These are phyloP conservation scores for Agapanthus africanus DNA, from an alignment of 106 monocot genomes.

Conservation along the genomic window DNA sequence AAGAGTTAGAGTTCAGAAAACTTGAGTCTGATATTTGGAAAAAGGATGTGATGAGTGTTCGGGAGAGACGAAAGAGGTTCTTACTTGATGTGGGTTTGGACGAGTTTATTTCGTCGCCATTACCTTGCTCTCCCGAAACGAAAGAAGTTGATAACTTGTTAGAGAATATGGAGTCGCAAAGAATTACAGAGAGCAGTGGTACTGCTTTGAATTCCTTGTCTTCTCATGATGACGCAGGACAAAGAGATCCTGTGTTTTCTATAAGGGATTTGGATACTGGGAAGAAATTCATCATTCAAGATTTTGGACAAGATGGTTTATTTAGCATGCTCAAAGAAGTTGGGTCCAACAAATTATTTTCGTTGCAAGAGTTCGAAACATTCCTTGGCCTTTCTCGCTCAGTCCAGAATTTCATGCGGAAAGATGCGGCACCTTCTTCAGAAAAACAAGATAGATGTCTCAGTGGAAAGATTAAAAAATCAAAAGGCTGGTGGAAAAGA, in stretches of 20 bases:
- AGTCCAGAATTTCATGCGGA: conserved; percentile 29
- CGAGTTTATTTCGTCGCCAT: conserved; percentile 15
- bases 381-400: conserved; percentile 34
- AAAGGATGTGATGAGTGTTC: conserved; percentile 34
- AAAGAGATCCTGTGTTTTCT: conserved; percentile 13
- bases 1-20: conserved; percentile 8
- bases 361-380: conserved; percentile 45
- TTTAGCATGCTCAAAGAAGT: conserved; percentile 34
- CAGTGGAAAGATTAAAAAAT: conserved; percentile 22
- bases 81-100: conserved; percentile 32
- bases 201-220: conserved; percentile 13
- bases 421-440: background rate
- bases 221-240: background rate
- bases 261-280: conserved; percentile 53
- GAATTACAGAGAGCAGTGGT: no score
- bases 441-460: background rate
- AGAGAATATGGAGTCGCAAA: conserved; percentile 4
- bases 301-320: conserved; percentile 22
- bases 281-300: conserved; percentile 30
- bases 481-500: conserved; percentile 32
- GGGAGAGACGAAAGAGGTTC: conserved; percentile 53
- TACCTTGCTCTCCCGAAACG: background rate
- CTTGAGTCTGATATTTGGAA: conserved; percentile 39
- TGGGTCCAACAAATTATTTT: conserved; percentile 37
- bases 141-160: conserved; percentile 7